phyloP scores from a whole-genome alignment of 202 grass and related monocot species.

The Schoenoplectus triqueter region DNA sequence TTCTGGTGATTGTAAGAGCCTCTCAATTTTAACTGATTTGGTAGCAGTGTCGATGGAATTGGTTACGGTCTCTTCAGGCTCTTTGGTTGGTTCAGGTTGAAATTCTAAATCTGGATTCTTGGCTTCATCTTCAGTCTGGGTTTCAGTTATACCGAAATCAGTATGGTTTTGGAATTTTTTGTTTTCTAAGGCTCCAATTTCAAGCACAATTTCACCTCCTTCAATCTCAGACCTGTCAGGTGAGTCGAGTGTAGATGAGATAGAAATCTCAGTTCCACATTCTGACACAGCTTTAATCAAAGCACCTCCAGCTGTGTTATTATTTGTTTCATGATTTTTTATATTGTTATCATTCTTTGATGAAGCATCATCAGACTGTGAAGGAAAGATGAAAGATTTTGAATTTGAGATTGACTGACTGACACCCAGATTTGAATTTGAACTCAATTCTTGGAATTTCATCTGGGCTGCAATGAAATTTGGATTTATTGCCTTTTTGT shows the following conservation, averaged over 20 bases:
- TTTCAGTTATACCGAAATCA: constrained; percentile 4
- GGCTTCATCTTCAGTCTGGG: constrained; percentile 47
- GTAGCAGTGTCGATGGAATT: constrained; percentile 34
- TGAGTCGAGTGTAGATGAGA: constrained; percentile 95
- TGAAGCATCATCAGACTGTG: constrained; percentile 41
- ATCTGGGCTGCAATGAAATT: constrained; percentile 88
- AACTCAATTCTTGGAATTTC: constrained; percentile 86
- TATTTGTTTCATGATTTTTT: constrained; percentile 44
- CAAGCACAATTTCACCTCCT: constrained; percentile 94
- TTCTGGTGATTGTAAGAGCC: constrained; percentile 56
- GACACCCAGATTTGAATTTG: constrained; percentile 48
- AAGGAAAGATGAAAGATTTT: constrained; percentile 50
- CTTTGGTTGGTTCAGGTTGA: constrained; percentile 43
- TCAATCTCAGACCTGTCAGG: constrained; percentile 94
- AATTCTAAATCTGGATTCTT: constrained; percentile 38
- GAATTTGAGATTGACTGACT: constrained; percentile 51
- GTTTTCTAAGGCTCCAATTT: constrained; percentile 78
- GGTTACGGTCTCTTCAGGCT: constrained; percentile 39
- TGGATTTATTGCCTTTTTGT: constrained; percentile 69
- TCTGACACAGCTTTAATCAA: constrained; percentile 72
- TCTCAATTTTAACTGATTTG: constrained; percentile 39
- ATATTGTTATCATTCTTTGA: constrained; percentile 51
- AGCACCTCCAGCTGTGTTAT: constrained; percentile 12
- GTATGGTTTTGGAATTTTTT: constrained; percentile 40
- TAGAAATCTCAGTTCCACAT: constrained; percentile 99